A percentile compares a stretch with the other conserved stretches of the same genome.
Conservation (phyloP, 73 alveolate species). For the Durusdinium trenchii region DNA sequence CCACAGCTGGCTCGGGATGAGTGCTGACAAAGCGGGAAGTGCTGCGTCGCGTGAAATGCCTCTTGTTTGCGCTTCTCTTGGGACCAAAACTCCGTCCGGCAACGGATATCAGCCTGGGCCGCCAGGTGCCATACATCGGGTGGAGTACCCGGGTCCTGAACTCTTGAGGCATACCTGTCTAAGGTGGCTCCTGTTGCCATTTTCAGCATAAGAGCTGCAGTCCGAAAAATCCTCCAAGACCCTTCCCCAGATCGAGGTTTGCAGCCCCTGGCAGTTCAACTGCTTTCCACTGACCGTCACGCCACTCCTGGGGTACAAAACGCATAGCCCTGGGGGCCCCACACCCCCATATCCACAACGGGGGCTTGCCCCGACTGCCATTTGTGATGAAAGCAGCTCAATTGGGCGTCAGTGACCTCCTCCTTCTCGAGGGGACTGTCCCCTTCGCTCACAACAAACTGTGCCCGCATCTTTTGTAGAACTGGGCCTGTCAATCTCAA, state of each 20-base stretch:
- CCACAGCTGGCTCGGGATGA: constrained; percentile 54
- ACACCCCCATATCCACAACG: constrained; percentile 57
- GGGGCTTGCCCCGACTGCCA: not conserved
- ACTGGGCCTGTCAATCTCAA: too few relatives aligned
- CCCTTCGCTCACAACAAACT: not conserved
- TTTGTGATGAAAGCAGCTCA: not conserved
- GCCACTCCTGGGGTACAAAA: constrained; percentile 13
- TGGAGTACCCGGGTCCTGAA: not conserved
- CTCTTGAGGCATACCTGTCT: constrained; percentile 42
- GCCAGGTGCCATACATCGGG: constrained; percentile 45
- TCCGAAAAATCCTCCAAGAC: constrained; percentile 1
- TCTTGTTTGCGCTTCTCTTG: constrained; percentile 20
- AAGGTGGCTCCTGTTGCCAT: not conserved
- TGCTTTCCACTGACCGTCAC: constrained; percentile 56
- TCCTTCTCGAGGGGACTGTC: constrained; percentile 47
- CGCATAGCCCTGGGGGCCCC: constrained; percentile 64
- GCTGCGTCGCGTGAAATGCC: constrained; percentile 41
- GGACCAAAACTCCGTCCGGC: constrained; percentile 45
- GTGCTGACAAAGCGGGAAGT: not conserved
- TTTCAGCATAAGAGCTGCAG: constrained; percentile 54
- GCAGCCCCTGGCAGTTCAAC: constrained; percentile 67
- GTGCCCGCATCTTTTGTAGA: not conserved
- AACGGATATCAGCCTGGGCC: constrained; percentile 48
- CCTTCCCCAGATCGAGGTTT: not conserved
- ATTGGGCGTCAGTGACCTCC: constrained; percentile 75